Percentiles rank a stretch among this genome's conserved stretches.
Conservation (phyloP, 306 rosid species). For the Quercus berberidifolia region DNA sequence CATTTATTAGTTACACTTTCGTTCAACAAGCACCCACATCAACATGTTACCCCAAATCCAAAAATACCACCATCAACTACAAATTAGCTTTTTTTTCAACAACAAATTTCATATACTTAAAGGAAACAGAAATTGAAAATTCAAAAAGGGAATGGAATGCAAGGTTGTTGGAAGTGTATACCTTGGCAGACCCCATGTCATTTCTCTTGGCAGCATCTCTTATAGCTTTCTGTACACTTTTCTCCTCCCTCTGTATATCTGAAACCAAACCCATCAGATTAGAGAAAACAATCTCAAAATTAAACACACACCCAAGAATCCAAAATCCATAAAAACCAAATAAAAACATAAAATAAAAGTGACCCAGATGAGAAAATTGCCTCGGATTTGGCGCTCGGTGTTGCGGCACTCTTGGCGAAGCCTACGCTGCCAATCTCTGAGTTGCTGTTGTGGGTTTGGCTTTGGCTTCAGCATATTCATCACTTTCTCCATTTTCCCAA, state of each 20-base stretch:
- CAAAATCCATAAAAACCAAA: not conserved
- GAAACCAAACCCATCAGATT: conserved; percentile 10
- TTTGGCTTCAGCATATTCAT: conserved; percentile 73
- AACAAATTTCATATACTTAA: not conserved
- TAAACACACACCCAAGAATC: not conserved
- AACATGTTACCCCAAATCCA: no score
- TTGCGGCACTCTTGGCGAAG: conserved; percentile 93
- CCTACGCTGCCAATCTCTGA: conserved; percentile 83
- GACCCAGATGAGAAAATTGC: conserved; percentile 22
- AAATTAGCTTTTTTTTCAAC: no score
- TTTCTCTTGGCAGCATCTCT: conserved; percentile 93
- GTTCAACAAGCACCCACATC: no score
- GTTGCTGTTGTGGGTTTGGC: conserved; percentile 62
- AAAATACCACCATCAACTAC: no score
- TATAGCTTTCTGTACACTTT: conserved; percentile 82
- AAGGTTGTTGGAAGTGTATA: not conserved
- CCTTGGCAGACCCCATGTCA: conserved; percentile 98
- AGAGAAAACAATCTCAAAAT: not conserved
- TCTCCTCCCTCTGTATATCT: conserved; percentile 93
- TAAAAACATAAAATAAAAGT: not conserved
- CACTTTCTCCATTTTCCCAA: conserved; percentile 57
- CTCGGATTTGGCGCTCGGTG: conserved; percentile 91
- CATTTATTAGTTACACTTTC: no score
- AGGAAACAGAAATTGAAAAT: not conserved
- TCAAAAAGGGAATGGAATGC: not conserved